Evolutionary conservation across 2,329 filamentous ascomycete genomes (phyloP).

Genomic region (Beauveria medogensis): DNA sequence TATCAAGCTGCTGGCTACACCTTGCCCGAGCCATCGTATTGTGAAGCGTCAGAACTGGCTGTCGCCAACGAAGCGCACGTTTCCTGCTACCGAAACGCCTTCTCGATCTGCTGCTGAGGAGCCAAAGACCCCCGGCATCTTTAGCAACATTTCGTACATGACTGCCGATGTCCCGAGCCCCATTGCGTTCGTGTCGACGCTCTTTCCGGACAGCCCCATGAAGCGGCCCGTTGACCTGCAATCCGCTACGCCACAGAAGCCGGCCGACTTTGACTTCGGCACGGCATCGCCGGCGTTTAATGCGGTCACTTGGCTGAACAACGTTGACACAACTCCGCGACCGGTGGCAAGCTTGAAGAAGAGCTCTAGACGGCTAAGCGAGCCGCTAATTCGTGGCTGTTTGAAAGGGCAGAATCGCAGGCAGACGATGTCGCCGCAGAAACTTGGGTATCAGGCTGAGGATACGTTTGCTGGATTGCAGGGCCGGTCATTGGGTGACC

Average conservation of each 20-base stretch:
- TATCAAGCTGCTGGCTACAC: neutral
- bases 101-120: neutral
- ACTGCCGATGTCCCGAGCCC: conserved; percentile 4
- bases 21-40: neutral
- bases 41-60: neutral
- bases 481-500: conserved; percentile 3
- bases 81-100: neutral
- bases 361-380: conserved; percentile 24
- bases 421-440: conserved; percentile 22
- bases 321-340: conserved; percentile 15
- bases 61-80: neutral
- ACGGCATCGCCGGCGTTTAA: conserved; percentile 20
- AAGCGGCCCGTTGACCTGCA: conserved; percentile 1
- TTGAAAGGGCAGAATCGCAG: conserved; percentile 19
- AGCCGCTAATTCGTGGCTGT: conserved; percentile 24
- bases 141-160: neutral
- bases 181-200: neutral
- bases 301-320: conserved; percentile 22
- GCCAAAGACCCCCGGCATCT: conserved; percentile 2
- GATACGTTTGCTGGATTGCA: neutral
- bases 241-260: conserved; percentile 11
- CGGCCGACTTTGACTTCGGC: conserved; percentile 21
- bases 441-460: conserved; percentile 1
- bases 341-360: conserved; percentile 18
- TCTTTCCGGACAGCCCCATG: conserved; percentile 3